Percentiles rank a stretch among this genome's conserved stretches.
Conservation (phyloP, 805 yeast species). For the Suhomyces xylopsoci region DNA sequence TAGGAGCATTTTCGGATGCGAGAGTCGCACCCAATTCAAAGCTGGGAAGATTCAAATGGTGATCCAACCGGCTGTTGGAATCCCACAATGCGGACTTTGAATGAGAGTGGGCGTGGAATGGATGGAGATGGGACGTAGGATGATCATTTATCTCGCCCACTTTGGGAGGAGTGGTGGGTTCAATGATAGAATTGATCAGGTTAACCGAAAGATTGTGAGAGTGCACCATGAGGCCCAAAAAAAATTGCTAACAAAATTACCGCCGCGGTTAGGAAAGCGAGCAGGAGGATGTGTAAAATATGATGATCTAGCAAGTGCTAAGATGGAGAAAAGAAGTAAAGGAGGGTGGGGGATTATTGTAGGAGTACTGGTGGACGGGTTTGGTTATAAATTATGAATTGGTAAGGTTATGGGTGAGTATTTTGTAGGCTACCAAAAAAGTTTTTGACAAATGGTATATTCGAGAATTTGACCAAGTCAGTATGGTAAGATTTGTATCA, state of each 20-base stretch:
- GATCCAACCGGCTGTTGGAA: conserved; percentile 21
- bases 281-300: background rate
- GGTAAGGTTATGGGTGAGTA: background rate
- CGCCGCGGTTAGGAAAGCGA: background rate
- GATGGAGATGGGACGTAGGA: background rate
- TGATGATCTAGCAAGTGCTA: background rate
- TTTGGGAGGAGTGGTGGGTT: conserved; percentile 51
- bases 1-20: background rate
- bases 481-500: background rate
- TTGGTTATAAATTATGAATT: background rate
- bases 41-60: conserved; percentile 24
- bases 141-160: background rate
- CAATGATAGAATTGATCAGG: conserved; percentile 43
- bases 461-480: background rate
- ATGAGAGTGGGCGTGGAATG: conserved; percentile 2
- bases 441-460: background rate
- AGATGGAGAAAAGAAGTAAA: background rate
- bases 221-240: conserved; percentile 4
- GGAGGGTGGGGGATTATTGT: background rate
- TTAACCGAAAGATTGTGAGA: conserved; percentile 43
- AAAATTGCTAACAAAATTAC: background rate
- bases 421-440: background rate
- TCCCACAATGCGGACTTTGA: conserved; percentile 30
- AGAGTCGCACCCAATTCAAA: conserved; percentile 21
- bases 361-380: background rate